Evolutionary conservation across 2,329 filamentous ascomycete genomes (phyloP), one percentile per base, ranked within the genome.

Genomic region (Pezicula carpinea): DNA sequence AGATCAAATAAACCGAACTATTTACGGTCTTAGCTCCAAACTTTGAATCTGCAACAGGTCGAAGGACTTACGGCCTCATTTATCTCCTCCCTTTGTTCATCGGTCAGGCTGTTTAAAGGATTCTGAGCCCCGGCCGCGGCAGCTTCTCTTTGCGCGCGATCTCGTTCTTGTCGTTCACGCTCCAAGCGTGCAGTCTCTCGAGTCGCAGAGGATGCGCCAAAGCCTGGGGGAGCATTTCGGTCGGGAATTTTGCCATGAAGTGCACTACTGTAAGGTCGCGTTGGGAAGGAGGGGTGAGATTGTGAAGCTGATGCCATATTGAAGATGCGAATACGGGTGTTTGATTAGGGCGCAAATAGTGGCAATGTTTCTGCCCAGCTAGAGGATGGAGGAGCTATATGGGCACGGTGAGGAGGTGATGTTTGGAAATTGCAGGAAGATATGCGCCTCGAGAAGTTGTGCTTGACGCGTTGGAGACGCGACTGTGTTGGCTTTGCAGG

Each of bases 1-100:
- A 96, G 86, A 67, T 97, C 93, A 76, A 99, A 97, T 55, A 97
- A 83, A 52, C 85, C 84, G 69, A 97, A 97, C 87, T 95, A 55
- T 35, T 32, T 33, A 33, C 22, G 32, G 35, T 35, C 36, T 13
- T 29, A 17, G 7, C 17, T 26, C 14, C 18, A 18, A 26, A 3
- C 18, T 22, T 39, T 43, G 22, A 21, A 44, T 15, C 15, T 26
- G 17, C 33, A n/a, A 8, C n/a, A 21, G 14, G 19, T 34, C 21
- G 17, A 13, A 19, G 34, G 39, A 75, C 85, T 63, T 79, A 95
- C 89, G 54, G 92, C 91, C 75, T 96, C 91, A 65, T 89, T 89
- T 54, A 96, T 92, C 67, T 96, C 91, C 62, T 95, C 89, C 55
- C 86, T 79, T 66, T 96, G 91, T 68, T 96, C 91, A 62, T 96